phyloP scores from a whole-genome alignment of 352 stramenopile species.

The Pythium pyrilobum region DNA sequence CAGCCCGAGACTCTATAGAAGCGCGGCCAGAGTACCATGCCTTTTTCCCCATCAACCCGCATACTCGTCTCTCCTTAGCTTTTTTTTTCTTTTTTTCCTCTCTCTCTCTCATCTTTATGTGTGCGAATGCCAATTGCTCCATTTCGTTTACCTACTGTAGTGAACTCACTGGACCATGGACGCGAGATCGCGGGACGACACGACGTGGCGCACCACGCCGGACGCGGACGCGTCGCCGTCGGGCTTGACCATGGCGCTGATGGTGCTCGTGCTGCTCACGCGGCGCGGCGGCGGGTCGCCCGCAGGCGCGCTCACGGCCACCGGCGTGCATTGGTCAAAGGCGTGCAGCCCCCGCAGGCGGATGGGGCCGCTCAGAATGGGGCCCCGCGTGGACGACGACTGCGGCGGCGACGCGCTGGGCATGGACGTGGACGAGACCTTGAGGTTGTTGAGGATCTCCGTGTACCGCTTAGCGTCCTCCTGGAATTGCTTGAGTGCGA shows the following conservation, averaged over 20 bases:
- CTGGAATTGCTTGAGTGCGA: constrained; percentile 74
- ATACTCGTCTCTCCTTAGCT: neutral
- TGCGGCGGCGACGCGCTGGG: neutral
- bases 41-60: neutral
- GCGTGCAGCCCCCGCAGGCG: constrained; percentile 5
- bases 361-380: constrained; percentile 17
- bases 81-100: neutral
- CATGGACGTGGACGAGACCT: constrained; percentile 32
- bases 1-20: constrained; percentile 13
- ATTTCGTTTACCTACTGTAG: constrained; percentile 3
- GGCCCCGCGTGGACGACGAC: constrained; percentile 5
- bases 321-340: neutral
- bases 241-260: constrained; percentile 10
- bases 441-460: constrained; percentile 70
- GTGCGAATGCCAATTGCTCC: constrained; percentile 21
- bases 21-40: neutral
- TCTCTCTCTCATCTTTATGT: constrained; percentile 12
- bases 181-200: constrained; percentile 13
- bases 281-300: constrained; percentile 11
- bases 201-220: constrained; percentile 4
- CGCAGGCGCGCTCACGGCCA: neutral
- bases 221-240: neutral
- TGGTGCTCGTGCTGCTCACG: constrained; percentile 17
- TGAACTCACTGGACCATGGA: constrained; percentile 12
- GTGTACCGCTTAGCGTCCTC: constrained; percentile 69